These are phyloP conservation scores for Arthrinium puccinioides DNA, from an alignment of 2,329 filamentous ascomycete genomes.

Conservation along the genomic window DNA sequence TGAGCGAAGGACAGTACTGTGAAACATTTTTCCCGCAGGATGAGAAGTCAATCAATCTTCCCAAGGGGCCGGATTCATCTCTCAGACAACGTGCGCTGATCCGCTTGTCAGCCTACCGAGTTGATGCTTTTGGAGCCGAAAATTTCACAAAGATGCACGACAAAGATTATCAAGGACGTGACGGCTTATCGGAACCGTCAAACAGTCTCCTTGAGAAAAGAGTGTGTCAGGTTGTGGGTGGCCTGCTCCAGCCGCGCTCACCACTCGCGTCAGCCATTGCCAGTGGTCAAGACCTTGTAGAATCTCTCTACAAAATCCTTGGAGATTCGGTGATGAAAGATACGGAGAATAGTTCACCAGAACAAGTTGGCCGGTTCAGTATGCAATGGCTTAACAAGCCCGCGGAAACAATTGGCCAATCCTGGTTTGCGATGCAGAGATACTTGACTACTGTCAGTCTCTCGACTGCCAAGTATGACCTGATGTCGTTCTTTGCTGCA, in stretches of 20 bases:
- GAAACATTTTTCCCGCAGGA: constrained; percentile 21
- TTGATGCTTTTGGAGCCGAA: constrained; percentile 29
- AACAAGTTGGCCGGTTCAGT: background rate
- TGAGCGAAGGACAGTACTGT: constrained; percentile 21
- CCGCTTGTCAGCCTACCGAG: constrained; percentile 11
- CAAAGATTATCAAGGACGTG: constrained; percentile 23
- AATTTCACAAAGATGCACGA: constrained; percentile 22
- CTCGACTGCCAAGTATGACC: constrained; percentile 13
- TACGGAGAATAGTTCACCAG: background rate
- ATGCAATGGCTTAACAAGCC: constrained; percentile 3
- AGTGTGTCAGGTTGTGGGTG: background rate
- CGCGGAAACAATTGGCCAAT: constrained; percentile 7
- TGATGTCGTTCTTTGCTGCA: constrained; percentile 20
- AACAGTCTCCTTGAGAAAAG: constrained; percentile 2
- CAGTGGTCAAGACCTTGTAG: background rate
- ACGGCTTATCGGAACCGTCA: constrained; percentile 7
- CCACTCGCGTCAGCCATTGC: background rate
- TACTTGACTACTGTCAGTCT: constrained; percentile 6
- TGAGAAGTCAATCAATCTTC: background rate
- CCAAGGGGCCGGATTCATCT: constrained; percentile 3
- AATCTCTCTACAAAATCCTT: background rate
- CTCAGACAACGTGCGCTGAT: constrained; percentile 9
- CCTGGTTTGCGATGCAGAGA: constrained; percentile 16
- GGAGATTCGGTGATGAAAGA: background rate
- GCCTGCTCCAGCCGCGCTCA: background rate